These are phyloP conservation scores for Aspergillus texensis DNA, from an alignment of 2,329 filamentous ascomycete species.

Conservation along the genomic window DNA sequence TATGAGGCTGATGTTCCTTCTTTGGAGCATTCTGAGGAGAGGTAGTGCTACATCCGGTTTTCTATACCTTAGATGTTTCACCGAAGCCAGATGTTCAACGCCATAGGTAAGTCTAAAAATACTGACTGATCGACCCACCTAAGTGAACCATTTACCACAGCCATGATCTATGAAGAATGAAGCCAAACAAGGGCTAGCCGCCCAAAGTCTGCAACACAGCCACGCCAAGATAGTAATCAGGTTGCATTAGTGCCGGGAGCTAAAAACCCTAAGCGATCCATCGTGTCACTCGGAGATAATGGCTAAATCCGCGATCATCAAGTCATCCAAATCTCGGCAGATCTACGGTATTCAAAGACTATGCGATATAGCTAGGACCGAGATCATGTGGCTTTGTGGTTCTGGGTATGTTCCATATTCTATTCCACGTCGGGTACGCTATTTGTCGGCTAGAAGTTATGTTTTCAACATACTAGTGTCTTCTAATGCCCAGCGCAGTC, in stretches of 20 bases:
- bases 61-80: background rate
- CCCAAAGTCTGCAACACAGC: background rate
- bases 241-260: constrained; percentile 12
- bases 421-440: background rate
- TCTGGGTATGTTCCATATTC: background rate
- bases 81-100: background rate
- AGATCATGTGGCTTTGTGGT: background rate
- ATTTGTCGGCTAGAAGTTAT: background rate
- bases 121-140: background rate
- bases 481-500: background rate
- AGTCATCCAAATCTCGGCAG: background rate
- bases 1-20: too few species aligned
- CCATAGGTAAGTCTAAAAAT: background rate
- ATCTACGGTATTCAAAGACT: background rate
- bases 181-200: background rate
- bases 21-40: too few species aligned
- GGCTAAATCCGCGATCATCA: background rate
- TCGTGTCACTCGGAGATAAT: background rate
- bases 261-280: background rate
- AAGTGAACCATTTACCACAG: background rate
- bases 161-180: background rate
- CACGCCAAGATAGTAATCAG: constrained; percentile 10
- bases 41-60: background rate
- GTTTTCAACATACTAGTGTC: background rate
- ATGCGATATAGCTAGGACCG: background rate